Conservation (phyloP, 768 basidiomycete genomes). For the Boletus pseudopeckii region DNA sequence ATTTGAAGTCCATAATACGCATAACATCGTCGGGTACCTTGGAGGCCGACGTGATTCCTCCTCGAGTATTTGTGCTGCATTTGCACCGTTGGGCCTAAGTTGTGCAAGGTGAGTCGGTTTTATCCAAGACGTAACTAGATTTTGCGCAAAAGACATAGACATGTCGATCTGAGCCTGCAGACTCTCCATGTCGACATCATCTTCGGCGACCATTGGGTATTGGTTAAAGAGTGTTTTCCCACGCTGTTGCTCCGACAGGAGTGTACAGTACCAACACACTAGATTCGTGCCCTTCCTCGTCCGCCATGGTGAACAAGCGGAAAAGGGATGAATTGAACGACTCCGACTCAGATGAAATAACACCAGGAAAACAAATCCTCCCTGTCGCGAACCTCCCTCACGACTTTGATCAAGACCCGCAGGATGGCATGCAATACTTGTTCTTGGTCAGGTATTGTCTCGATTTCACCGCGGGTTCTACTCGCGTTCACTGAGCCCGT, state of each 20-base stretch:
- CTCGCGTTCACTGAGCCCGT: conserved; percentile 9
- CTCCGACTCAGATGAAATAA: conserved; percentile 58
- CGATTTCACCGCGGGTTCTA: not conserved
- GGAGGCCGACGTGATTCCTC: conserved; percentile 68
- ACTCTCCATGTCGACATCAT: conserved; percentile 60
- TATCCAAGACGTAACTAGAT: conserved; percentile 76
- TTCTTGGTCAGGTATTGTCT: conserved; percentile 69
- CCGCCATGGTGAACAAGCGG: conserved; percentile 43
- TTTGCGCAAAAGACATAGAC: conserved; percentile 72
- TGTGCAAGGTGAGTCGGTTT: conserved; percentile 47
- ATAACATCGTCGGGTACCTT: conserved; percentile 41
- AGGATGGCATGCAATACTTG: conserved; percentile 75
- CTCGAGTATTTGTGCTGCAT: conserved; percentile 54
- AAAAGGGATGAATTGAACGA: conserved; percentile 50
- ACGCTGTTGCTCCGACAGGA: conserved; percentile 6
- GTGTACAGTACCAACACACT: not conserved
- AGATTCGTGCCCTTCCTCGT: not conserved
- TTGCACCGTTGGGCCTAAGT: conserved; percentile 26
- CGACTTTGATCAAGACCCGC: conserved; percentile 61
- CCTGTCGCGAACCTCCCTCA: conserved; percentile 79
- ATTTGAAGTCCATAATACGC: not conserved
- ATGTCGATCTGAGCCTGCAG: conserved; percentile 82
- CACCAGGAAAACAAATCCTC: conserved; percentile 66
- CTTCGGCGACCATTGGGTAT: conserved; percentile 36
- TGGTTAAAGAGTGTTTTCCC: conserved; percentile 13